Conservation (phyloP, 345 rosid genomes). For the Clarkia xantiana region DNA sequence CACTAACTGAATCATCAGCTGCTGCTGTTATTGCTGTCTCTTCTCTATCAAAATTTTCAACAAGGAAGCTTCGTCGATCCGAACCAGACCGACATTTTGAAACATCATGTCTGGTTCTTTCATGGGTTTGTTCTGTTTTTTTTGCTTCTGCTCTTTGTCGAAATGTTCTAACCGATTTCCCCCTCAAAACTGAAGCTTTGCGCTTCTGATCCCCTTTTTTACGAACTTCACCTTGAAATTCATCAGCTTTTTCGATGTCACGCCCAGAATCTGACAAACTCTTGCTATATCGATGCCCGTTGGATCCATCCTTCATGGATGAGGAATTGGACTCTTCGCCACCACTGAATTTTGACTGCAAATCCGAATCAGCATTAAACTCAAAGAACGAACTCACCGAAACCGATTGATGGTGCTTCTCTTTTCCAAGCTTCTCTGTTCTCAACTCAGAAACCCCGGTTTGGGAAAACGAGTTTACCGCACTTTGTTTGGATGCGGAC, state of each 20-base stretch:
- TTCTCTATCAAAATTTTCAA: constrained; percentile 3
- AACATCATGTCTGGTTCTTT: constrained; percentile 8
- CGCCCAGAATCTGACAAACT: constrained; percentile 11
- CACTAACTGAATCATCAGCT: constrained; percentile 13
- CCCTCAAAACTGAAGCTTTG: constrained; percentile 28
- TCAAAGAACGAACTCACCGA: constrained; percentile 3
- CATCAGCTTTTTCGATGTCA: constrained; percentile 11
- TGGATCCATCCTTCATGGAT: too few species aligned
- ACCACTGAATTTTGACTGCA: constrained; percentile 1
- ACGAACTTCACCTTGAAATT: background rate
- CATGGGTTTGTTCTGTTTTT: constrained; percentile 16
- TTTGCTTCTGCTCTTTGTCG: constrained; percentile 23
- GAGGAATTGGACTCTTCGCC: background rate
- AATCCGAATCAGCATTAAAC: background rate
- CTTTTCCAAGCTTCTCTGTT: constrained; percentile 25
- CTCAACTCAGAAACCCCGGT: constrained; percentile 13
- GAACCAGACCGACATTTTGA: constrained; percentile 6
- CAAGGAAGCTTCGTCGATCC: background rate
- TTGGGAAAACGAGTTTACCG: too few species aligned
- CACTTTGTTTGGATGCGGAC: too few species aligned
- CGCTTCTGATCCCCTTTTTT: too few species aligned
- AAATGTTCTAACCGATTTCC: constrained; percentile 60
- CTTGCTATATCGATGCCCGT: background rate
- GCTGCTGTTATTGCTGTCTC: too few species aligned
- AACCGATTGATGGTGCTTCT: constrained; percentile 17